Evolutionary conservation across 1,284 basidiomycete genomes (phyloP), one percentile per base, ranked within the genome.

Genomic region (Malassezia japonica): DNA sequence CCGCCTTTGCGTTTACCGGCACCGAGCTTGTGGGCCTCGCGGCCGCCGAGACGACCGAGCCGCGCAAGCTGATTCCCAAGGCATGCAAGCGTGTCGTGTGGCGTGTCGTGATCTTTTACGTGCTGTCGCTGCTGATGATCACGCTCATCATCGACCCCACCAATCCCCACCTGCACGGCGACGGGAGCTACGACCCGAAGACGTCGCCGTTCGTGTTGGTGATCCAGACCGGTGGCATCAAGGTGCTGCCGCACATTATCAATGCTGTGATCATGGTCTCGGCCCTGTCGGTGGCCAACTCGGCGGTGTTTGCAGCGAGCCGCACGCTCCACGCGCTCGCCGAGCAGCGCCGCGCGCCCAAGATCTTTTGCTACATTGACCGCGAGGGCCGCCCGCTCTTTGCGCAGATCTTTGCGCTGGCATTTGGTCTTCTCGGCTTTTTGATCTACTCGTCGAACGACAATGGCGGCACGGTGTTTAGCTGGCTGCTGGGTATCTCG

Each of bases 21-120:
- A 88, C 86, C 9, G 88, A 91, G 71, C 84, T 89, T 54, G 85
- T 90, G 28, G 87, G 86, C 31, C 82, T 89, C 71, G 79, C 86
- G 49, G 87, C 86, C 24, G 75, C 81, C 23, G 86, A 87, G 62
- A 72, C 75, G 2, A 63, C 62, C 37, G 74, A 75, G 60, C 77
- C 77, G 6, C 61, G 72, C 7, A 60, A 58, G 36, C 67, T 70
- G 34, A 60, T 70, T 16, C 64, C 65, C 18, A 58, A 57, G 31
- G 67, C 64, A 5, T 57, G 65, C n/a, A 48, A 55, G 18, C 37
- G 59, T 9, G 62, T 69, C 7, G 55, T 64, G 5, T 59, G 57
- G 47, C 64, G 70, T 58, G 81, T 83, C 62, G 42, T 64, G 15
- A 51, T 74, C 25, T 62, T 70, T 41, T 73, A 73, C 50, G 50